Evolutionary conservation across 371 early-diverging fungal species (phyloP).

Genomic region (Catenaria anguillulae): DNA sequence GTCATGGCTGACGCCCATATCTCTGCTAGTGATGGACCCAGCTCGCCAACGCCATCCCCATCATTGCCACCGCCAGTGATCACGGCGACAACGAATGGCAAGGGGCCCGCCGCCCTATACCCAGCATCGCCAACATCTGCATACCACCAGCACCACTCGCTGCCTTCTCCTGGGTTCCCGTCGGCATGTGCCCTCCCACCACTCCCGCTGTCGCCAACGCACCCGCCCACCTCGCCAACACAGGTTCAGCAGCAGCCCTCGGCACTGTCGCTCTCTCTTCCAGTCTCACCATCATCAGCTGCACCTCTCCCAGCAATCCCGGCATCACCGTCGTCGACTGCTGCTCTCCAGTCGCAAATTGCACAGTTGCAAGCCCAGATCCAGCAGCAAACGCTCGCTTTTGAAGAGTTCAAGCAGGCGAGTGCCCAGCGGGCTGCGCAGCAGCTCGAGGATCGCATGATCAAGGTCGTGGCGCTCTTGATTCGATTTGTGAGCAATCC

Average conservation of each 20-base stretch:
- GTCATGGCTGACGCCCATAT: too few species aligned
- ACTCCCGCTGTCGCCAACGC: neutral
- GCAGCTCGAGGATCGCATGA: neutral
- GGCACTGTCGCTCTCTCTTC: too few species aligned
- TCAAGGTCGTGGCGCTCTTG: neutral
- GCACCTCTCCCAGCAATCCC: neutral
- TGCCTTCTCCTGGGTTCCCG: too few species aligned
- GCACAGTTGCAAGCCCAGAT: neutral
- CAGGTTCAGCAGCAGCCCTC: too few species aligned
- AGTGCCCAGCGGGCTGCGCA: neutral
- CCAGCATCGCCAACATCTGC: too few species aligned
- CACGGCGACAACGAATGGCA: too few species aligned
- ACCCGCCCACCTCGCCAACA: neutral
- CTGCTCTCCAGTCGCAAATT: neutral
- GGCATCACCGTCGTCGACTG: neutral
- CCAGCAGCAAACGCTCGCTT: neutral
- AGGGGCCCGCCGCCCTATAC: too few species aligned
- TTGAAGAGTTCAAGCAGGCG: neutral
- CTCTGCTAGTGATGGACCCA: too few species aligned
- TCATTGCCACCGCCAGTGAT: too few species aligned
- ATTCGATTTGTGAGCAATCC: neutral
- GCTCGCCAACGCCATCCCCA: too few species aligned
- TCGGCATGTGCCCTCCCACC: neutral
- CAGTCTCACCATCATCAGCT: too few species aligned
- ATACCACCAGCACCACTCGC: too few species aligned